Evolutionary conservation across 768 basidiomycete genomes (phyloP).

Genomic region (Sistotremastrum niveocremeum): DNA sequence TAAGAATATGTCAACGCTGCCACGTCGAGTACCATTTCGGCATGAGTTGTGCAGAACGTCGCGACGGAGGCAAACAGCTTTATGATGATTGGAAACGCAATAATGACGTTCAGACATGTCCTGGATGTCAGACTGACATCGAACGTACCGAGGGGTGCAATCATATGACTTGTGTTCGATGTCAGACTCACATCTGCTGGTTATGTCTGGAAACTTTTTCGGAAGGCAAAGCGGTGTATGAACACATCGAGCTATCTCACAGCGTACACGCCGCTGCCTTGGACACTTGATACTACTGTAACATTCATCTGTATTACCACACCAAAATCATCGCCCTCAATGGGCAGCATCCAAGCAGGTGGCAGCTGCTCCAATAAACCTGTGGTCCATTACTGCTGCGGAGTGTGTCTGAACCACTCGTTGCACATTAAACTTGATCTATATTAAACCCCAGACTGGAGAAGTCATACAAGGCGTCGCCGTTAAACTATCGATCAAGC

Average conservation of each 20-base stretch:
- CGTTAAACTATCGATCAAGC: too few relatives aligned
- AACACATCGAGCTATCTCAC: slow-evolving; percentile 33
- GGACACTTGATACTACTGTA: not conserved
- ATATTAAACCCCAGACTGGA: too few relatives aligned
- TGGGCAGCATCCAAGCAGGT: too few relatives aligned
- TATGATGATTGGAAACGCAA: slow-evolving; percentile 51
- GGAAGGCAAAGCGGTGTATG: slow-evolving; percentile 56
- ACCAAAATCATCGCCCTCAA: too few relatives aligned
- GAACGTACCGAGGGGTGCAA: slow-evolving; percentile 69
- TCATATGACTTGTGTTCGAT: slow-evolving; percentile 67
- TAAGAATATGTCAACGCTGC: not conserved
- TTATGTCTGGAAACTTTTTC: slow-evolving; percentile 61
- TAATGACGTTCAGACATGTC: slow-evolving; percentile 64
- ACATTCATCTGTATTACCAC: not conserved
- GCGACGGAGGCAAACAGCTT: slow-evolving; percentile 34
- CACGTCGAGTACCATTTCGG: not conserved
- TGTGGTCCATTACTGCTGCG: too few relatives aligned
- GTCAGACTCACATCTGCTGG: slow-evolving; percentile 74
- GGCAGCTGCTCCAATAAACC: too few relatives aligned
- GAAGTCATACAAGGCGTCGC: too few relatives aligned
- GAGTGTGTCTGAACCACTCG: too few relatives aligned
- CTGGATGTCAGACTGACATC: slow-evolving; percentile 55
- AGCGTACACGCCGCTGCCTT: too few relatives aligned
- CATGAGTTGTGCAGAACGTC: not conserved
- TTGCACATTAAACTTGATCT: too few relatives aligned